Evolutionary conservation across 495 filamentous ascomycete genomes (phyloP), one percentile per base, ranked within the genome.

Genomic region (Penicillium chermesinum): DNA sequence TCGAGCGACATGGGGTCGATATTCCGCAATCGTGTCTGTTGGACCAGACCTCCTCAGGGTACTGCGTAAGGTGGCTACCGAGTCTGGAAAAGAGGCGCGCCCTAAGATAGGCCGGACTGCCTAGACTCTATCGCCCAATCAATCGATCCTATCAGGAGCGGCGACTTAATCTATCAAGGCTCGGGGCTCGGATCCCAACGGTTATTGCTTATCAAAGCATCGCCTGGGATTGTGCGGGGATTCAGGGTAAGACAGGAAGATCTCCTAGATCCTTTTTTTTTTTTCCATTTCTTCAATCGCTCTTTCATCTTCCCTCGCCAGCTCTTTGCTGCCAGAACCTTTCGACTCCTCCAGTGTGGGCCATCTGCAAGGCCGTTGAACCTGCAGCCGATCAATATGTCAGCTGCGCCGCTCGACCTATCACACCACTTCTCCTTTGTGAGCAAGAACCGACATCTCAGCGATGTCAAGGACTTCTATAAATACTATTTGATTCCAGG

Each of bases 401-500:
- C 45, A 48, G 53, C 54, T 48, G 47, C 77, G 34, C 84, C 87
- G 2, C 65, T 82, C 43, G 88, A 96, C 62, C 73, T 95, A 45
- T 84, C 81, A 46, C 87, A 95, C 63, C 87, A 91, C 61, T 84
- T 80, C 54, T 87, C 85, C 3, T 73, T 76, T 38, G 70, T 78
- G 20, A 85, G 87, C 46, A 82, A 80, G 54, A 74, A 75, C 15
- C 79, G 90, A 10, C 45, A 63, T 3, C 65, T 78, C 7, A 93
- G 81, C 58, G 65, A 59, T 22, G 75, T 95, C 53, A 96, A 95
- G 66, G 48, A 69, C 25, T 86, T 89, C 56, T 95, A 95, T 66
- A 91, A 88, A 58, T 93, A 87, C 60, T 94, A 91, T 52, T 15
- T 58, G 16, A 88, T 91, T 44, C 88, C 89, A 0, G 83, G 83